Evolutionary conservation across 352 stramenopile species (phyloP).

Genomic region (Globisporangium barbulae): DNA sequence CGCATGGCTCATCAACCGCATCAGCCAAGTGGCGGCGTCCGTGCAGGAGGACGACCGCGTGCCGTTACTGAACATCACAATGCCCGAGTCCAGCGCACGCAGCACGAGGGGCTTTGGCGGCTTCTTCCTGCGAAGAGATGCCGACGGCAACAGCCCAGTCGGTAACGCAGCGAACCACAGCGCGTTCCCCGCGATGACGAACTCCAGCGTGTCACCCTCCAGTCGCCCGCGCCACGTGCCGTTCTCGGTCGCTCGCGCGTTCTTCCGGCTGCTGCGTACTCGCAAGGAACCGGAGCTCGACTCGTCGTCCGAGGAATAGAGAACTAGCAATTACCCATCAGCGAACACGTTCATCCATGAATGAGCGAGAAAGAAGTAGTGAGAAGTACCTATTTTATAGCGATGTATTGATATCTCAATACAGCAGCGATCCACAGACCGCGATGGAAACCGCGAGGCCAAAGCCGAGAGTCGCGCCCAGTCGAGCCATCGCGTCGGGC

Average conservation of each 20-base stretch:
- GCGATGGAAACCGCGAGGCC: slow-evolving; percentile 59
- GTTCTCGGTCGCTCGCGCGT: slow-evolving; percentile 61
- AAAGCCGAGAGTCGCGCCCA: slow-evolving; percentile 38
- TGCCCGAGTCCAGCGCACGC: background rate
- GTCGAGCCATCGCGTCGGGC: slow-evolving; percentile 43
- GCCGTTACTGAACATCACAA: slow-evolving; percentile 13
- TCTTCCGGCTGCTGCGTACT: slow-evolving; percentile 63
- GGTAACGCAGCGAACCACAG: background rate
- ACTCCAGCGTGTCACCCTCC: slow-evolving; percentile 10
- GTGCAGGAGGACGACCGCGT: slow-evolving; percentile 34
- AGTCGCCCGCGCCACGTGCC: slow-evolving; percentile 27
- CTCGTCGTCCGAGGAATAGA: slow-evolving; percentile 19
- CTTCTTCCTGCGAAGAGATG: slow-evolving; percentile 15
- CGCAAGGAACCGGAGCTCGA: slow-evolving; percentile 23
- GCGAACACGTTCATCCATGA: background rate
- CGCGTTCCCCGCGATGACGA: slow-evolving; percentile 7
- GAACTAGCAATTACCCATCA: background rate
- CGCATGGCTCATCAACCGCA: slow-evolving; percentile 82
- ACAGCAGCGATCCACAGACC: slow-evolving; percentile 32
- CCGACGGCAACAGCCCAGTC: slow-evolving; percentile 3
- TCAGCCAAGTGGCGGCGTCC: slow-evolving; percentile 51
- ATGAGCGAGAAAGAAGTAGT: slow-evolving; percentile 4
- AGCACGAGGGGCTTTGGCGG: background rate
- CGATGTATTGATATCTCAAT: slow-evolving; percentile 7
- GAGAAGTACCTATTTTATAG: slow-evolving; percentile 8